A percentile compares a stretch with the other conserved stretches of the same genome.
Conservation (phyloP, 2,329 filamentous ascomycete genomes). For the Biscogniauxia sp. region DNA sequence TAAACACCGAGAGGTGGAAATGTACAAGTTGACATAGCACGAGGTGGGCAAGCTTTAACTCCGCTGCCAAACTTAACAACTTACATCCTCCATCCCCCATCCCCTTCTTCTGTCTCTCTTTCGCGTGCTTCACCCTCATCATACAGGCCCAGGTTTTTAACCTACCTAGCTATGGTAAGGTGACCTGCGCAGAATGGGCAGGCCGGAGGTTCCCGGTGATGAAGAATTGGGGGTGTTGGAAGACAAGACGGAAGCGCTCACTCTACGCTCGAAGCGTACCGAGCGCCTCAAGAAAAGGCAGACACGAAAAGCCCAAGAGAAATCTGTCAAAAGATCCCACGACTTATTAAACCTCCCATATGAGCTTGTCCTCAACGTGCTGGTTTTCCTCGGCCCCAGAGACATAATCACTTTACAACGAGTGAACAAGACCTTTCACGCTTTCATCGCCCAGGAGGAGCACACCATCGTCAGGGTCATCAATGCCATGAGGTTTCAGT, state of each 20-base stretch:
- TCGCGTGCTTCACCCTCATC: no score
- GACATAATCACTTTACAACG: conserved; percentile 47
- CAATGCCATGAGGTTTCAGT: conserved; percentile 45
- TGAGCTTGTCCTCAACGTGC: conserved; percentile 49
- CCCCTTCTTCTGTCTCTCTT: no score
- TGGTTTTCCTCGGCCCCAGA: conserved; percentile 46
- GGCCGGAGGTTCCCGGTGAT: conserved; percentile 23
- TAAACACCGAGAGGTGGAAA: no score
- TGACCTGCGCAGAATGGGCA: background rate
- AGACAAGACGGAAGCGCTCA: conserved; percentile 43
- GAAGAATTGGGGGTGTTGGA: conserved; percentile 47
- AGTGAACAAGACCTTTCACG: conserved; percentile 40
- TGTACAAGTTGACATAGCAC: no score
- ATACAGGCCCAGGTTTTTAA: no score
- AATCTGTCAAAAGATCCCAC: conserved; percentile 24
- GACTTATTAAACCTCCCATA: conserved; percentile 48
- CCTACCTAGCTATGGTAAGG: no score
- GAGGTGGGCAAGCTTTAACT: no score
- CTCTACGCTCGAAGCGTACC: conserved; percentile 51
- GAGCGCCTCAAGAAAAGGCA: conserved; percentile 45
- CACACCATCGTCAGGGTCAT: conserved; percentile 42
- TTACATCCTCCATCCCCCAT: no score
- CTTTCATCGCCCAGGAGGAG: conserved; percentile 45
- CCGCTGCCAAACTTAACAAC: no score
- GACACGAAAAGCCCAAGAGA: conserved; percentile 38